phyloP scores from a whole-genome alignment of 2,329 filamentous ascomycete species.

The Samsoniella hepiali region DNA sequence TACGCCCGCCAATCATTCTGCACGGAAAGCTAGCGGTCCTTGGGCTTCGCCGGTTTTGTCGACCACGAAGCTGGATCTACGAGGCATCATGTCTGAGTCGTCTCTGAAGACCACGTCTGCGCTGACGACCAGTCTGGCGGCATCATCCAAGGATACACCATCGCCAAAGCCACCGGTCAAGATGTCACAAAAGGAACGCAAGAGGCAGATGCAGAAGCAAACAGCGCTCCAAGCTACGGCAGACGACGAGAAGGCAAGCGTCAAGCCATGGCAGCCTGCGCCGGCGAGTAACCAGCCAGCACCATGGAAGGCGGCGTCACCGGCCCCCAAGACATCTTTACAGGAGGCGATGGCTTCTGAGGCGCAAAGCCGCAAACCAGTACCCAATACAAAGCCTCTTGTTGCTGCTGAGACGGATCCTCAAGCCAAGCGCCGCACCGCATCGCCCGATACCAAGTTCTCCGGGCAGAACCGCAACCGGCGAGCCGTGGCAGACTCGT shows the following conservation, averaged over 20 bases:
- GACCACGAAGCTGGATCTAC: constrained; percentile 66
- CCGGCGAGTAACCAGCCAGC: constrained; percentile 39
- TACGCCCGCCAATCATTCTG: neutral
- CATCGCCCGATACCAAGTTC: constrained; percentile 62
- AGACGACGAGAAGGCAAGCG: constrained; percentile 28
- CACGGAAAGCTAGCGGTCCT: constrained; percentile 35
- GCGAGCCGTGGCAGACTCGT: constrained; percentile 28
- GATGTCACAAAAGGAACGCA: constrained; percentile 88
- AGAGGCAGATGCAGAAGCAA: constrained; percentile 72
- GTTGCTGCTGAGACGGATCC: constrained; percentile 41
- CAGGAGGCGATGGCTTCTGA: constrained; percentile 45
- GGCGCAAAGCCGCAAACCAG: constrained; percentile 27
- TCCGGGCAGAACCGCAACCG: constrained; percentile 50
- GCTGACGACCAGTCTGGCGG: constrained; percentile 52
- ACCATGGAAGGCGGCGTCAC: constrained; percentile 64
- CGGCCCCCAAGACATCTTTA: constrained; percentile 47
- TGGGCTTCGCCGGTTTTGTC: constrained; percentile 52
- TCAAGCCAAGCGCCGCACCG: constrained; percentile 45
- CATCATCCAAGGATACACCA: constrained; percentile 42
- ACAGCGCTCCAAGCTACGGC: constrained; percentile 43
- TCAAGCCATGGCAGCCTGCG: constrained; percentile 45
- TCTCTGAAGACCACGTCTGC: constrained; percentile 50
- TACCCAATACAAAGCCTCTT: constrained; percentile 40
- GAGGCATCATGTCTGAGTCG: constrained; percentile 68
- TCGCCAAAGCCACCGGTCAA: constrained; percentile 47